These are phyloP conservation scores for Metschnikowia cerradonensis DNA, from an alignment of 805 yeast genomes.

Conservation along the genomic window DNA sequence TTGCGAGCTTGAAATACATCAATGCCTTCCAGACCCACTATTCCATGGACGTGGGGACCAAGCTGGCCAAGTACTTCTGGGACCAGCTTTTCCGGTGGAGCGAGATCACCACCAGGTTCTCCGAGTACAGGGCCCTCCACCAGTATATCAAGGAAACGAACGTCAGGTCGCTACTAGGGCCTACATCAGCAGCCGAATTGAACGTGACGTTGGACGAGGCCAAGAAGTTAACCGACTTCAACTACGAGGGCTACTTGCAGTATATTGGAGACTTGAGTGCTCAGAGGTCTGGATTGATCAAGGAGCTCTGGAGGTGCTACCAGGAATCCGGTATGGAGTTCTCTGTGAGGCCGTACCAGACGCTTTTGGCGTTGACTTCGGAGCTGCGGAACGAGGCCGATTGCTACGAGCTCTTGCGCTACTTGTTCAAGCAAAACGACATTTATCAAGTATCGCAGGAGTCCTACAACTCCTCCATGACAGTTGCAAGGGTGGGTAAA, in stretches of 20 bases:
- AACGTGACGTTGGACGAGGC: conserved; percentile 22
- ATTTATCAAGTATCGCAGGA: conserved; percentile 12
- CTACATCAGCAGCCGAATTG: conserved; percentile 6
- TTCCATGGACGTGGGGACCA: conserved; percentile 18
- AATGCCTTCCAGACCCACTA: conserved; percentile 34
- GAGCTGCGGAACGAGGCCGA: conserved; percentile 20
- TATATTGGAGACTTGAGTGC: conserved; percentile 22
- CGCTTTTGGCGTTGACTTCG: conserved; percentile 21
- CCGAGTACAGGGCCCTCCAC: conserved; percentile 24
- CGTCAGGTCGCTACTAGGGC: conserved; percentile 9
- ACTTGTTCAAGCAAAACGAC: conserved; percentile 13
- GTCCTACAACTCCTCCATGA: conserved; percentile 18
- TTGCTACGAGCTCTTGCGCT: conserved; percentile 22
- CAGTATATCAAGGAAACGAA: conserved; percentile 23
- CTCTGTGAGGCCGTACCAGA: conserved; percentile 22
- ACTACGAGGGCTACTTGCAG: conserved; percentile 34
- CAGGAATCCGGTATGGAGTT: conserved; percentile 21
- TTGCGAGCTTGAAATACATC: conserved; percentile 30
- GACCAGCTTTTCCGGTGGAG: conserved; percentile 36
- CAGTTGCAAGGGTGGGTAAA: conserved; percentile 1
- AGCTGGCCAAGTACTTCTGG: conserved; percentile 29
- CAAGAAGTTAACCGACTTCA: conserved; percentile 32
- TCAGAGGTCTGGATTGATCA: conserved; percentile 25
- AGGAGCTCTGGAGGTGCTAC: conserved; percentile 36
- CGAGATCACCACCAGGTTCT: conserved; percentile 30